Evolutionary conservation across 768 basidiomycete genomes (phyloP).

Genomic region (Phanerochaete carnosa): DNA sequence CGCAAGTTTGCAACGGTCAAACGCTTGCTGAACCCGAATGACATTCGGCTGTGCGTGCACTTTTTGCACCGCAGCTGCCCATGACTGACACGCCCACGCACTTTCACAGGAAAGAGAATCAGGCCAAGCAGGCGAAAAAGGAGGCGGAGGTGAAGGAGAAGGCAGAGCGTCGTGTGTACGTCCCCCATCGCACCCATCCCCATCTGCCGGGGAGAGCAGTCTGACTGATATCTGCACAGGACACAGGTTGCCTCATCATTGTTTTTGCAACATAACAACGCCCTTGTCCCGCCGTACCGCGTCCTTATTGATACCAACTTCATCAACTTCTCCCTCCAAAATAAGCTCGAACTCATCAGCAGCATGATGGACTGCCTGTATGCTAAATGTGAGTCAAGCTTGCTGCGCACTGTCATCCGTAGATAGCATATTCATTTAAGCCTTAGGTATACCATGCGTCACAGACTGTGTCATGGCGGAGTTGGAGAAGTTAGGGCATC

Average conservation of each 20-base stretch:
- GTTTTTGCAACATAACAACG: constrained; percentile 92
- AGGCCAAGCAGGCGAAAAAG: constrained; percentile 84
- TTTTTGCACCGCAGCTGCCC: not conserved
- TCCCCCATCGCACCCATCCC: constrained; percentile 13
- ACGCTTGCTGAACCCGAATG: constrained; percentile 90
- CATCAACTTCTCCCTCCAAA: constrained; percentile 98
- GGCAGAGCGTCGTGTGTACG: constrained; percentile 76
- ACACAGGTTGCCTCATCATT: constrained; percentile 87
- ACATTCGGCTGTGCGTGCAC: constrained; percentile 76
- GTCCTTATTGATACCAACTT: constrained; percentile 99
- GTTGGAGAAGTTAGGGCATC: constrained; percentile 94
- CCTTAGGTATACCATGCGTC: constrained; percentile 92
- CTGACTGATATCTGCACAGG: constrained; percentile 35
- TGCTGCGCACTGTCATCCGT: constrained; percentile 4
- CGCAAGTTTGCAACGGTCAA: constrained; percentile 95
- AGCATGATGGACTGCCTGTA: constrained; percentile 99
- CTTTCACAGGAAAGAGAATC: constrained; percentile 79
- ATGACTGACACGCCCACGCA: not conserved
- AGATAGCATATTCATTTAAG: not conserved
- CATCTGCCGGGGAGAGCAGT: not conserved
- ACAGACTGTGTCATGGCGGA: constrained; percentile 99
- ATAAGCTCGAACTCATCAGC: constrained; percentile 90
- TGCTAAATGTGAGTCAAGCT: constrained; percentile 79
- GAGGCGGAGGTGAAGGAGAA: constrained; percentile 78
- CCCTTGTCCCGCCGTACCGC: constrained; percentile 94